Conservation (phyloP, 768 basidiomycete genomes). For the Trametes coccinea region DNA sequence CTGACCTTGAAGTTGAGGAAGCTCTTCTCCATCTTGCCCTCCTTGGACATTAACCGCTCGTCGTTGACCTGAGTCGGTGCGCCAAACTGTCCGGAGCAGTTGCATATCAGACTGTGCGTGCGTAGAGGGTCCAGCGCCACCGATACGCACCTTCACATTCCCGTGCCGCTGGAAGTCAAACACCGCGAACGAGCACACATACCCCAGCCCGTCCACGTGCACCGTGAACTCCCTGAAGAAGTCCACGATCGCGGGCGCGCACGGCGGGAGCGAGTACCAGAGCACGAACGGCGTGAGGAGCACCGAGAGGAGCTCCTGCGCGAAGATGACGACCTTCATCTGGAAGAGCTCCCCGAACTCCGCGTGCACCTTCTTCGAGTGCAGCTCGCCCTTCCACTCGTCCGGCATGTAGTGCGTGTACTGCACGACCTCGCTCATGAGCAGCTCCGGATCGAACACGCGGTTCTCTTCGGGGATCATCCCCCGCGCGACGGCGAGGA, state of each 20-base stretch:
- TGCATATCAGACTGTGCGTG: neutral
- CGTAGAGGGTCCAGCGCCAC: no score
- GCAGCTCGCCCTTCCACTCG: slow-evolving; percentile 86
- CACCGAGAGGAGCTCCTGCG: slow-evolving; percentile 87
- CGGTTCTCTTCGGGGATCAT: slow-evolving; percentile 95
- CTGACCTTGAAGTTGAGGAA: slow-evolving; percentile 88
- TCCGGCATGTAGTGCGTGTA: slow-evolving; percentile 97
- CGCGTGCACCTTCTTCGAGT: slow-evolving; percentile 88
- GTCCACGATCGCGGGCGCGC: slow-evolving; percentile 90
- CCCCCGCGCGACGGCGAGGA: slow-evolving; percentile 87
- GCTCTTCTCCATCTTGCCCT: slow-evolving; percentile 99
- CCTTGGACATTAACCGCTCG: slow-evolving; percentile 78
- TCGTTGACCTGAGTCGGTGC: slow-evolving; percentile 71
- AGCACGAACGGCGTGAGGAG: slow-evolving; percentile 92
- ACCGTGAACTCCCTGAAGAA: slow-evolving; percentile 99
- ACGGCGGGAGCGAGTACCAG: slow-evolving; percentile 88
- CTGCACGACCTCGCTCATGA: slow-evolving; percentile 89
- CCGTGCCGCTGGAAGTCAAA: slow-evolving; percentile 97
- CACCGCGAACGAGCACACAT: slow-evolving; percentile 97
- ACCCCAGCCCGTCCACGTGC: slow-evolving; percentile 94
- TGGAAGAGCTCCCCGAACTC: slow-evolving; percentile 91
- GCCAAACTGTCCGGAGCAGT: slow-evolving; percentile 59
- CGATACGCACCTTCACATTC: slow-evolving; percentile 70
- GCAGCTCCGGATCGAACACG: slow-evolving; percentile 90
- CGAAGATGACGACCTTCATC: slow-evolving; percentile 89